Percentiles rank a stretch among this genome's conserved stretches.
Evolutionary conservation across 176 grass and related monocot species (phyloP).

Genomic region (Phoenix dactylifera): DNA sequence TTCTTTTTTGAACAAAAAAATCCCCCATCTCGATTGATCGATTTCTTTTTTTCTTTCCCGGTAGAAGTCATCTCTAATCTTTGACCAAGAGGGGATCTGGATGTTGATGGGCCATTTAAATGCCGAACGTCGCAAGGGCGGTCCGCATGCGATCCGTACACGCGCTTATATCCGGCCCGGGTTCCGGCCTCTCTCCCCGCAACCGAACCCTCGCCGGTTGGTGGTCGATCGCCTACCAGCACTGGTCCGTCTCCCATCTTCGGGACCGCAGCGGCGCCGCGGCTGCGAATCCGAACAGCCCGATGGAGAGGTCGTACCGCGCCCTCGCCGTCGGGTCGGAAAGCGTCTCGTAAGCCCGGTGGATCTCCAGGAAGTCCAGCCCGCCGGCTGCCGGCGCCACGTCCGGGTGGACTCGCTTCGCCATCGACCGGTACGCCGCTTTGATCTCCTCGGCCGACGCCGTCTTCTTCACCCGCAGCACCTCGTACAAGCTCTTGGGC

Average conservation of each 20-base stretch:
- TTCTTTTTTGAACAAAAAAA: too few species aligned
- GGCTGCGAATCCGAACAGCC: background rate
- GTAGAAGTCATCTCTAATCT: too few species aligned
- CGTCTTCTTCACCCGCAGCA: constrained; percentile 40
- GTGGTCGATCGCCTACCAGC: constrained; percentile 32
- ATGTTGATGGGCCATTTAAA: too few species aligned
- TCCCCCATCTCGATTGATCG: too few species aligned
- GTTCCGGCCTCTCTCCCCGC: too few species aligned
- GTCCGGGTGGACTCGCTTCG: constrained; percentile 63
- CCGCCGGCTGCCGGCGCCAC: background rate
- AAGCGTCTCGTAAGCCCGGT: constrained; percentile 55
- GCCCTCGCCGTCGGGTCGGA: constrained; percentile 37
- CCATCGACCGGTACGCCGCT: constrained; percentile 59
- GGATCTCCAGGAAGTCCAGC: constrained; percentile 46
- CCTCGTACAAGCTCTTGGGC: constrained; percentile 37
- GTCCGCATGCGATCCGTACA: too few species aligned
- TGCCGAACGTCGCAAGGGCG: too few species aligned
- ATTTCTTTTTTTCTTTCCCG: too few species aligned
- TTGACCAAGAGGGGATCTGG: too few species aligned
- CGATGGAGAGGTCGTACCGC: constrained; percentile 41
- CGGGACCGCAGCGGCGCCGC: constrained; percentile 11
- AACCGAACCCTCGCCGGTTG: too few species aligned
- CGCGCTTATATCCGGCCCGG: too few species aligned
- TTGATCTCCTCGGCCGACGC: constrained; percentile 57
- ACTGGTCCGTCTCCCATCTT: constrained; percentile 53